A percentile compares a stretch with the other conserved stretches of the same genome.
phyloP scores from a whole-genome alignment of 257 asterid genomes.

The Forsythia viridissima region DNA sequence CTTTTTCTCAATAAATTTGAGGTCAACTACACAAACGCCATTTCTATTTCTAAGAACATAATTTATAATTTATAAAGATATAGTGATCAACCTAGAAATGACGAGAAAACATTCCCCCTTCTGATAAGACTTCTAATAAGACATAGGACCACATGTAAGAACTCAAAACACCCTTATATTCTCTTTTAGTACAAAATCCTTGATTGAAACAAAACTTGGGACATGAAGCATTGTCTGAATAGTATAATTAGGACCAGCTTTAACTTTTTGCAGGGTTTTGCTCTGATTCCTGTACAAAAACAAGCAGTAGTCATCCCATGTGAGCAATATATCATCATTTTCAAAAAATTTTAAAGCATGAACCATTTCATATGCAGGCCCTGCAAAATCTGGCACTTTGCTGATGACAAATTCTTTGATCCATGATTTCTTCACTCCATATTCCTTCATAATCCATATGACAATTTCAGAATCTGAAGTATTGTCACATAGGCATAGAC shows the following conservation, averaged over 20 bases:
- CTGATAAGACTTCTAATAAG: too few species aligned
- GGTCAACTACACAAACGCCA: too few species aligned
- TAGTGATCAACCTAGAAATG: too few species aligned
- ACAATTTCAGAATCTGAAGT: slow-evolving; percentile 25
- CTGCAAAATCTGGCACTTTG: slow-evolving; percentile 17
- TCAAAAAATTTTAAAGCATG: slow-evolving; percentile 29
- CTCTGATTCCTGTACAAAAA: slow-evolving; percentile 24
- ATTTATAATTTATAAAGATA: too few species aligned
- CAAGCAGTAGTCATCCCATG: slow-evolving; percentile 28
- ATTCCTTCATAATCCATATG: slow-evolving; percentile 45
- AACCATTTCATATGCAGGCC: slow-evolving; percentile 5
- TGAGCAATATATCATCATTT: slow-evolving; percentile 44
- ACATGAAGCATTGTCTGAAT: slow-evolving; percentile 19
- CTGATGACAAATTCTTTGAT: slow-evolving; percentile 28
- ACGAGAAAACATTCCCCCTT: too few species aligned
- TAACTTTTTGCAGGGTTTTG: slow-evolving; percentile 1
- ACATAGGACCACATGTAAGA: too few species aligned
- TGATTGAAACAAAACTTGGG: slow-evolving; percentile 41
- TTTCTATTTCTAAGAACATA: too few species aligned
- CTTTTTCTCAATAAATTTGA: too few species aligned
- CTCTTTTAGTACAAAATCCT: background rate
- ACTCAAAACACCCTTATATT: slow-evolving; percentile 8
- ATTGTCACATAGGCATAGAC: slow-evolving; percentile 33
- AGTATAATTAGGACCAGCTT: too few species aligned
- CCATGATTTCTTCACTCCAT: slow-evolving; percentile 37